phyloP scores from a whole-genome alignment of 768 basidiomycete species.

The Pulveroboletus sp. region DNA sequence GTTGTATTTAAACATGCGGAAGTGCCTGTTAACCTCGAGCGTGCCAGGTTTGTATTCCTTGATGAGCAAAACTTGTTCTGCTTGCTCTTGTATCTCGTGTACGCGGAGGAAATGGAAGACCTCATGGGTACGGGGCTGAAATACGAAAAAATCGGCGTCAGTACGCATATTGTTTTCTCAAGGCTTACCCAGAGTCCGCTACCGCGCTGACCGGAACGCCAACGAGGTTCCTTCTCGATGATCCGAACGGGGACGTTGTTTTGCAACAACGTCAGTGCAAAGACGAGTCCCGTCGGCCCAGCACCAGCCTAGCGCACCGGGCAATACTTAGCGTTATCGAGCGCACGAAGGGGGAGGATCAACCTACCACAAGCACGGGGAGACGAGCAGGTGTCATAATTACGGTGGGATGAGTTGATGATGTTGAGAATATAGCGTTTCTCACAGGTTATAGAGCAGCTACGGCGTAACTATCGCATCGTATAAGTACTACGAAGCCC shows the following conservation, averaged over 20 bases:
- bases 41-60: slow-evolving; percentile 32
- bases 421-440: too few relatives aligned
- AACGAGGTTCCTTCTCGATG: slow-evolving; percentile 42
- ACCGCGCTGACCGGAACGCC: slow-evolving; percentile 37
- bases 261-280: slow-evolving; percentile 33
- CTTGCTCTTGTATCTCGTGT: slow-evolving; percentile 34
- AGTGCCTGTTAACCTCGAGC: slow-evolving; percentile 12
- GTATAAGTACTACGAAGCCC: too few relatives aligned
- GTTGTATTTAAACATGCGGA: neutral
- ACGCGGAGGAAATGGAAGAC: slow-evolving; percentile 38
- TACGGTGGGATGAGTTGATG: neutral
- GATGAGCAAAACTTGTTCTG: slow-evolving; percentile 25
- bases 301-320: slow-evolving; percentile 21
- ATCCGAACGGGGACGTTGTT: slow-evolving; percentile 49
- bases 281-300: slow-evolving; percentile 31
- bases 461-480: too few relatives aligned
- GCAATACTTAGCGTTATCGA: neutral
- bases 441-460: too few relatives aligned
- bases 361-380: slow-evolving; percentile 21
- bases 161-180: too few relatives aligned
- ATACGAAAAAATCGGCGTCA: too few relatives aligned
- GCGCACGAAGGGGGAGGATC: neutral
- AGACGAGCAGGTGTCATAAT: slow-evolving; percentile 13
- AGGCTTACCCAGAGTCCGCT: slow-evolving; percentile 36
- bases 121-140: slow-evolving; percentile 41